Base-by-base conservation (phyloP, 306 rosid species). In the Medicago lupulina region DNA sequence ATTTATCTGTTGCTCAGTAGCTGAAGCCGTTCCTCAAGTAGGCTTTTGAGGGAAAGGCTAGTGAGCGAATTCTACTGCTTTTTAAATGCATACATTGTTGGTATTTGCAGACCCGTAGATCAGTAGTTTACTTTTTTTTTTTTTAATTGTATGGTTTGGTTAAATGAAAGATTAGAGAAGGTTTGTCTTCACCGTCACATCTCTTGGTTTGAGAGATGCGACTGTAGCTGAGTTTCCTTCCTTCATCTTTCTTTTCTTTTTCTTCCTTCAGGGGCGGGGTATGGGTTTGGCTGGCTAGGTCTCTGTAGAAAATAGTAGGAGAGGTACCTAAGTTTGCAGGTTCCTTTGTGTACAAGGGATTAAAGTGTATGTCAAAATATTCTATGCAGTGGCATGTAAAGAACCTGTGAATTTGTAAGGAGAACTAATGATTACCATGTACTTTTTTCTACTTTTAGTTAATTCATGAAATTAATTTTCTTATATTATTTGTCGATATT, bases 391-490 rank as follows among this genome's bases (percentile, higher is more conserved):
- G 58, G 57, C 41, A 67, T 77, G 83, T 73, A 68, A 74, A 73
- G 78, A 76, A 53, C 76, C 86, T 83, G 78, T 54, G 62, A 80
- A 77, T 64, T 78, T 67, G 77, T 62, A 25, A 60, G 76, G 80
- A 76, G 49, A 73, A 73, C 74, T 80, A 68, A 64, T 73, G 84
- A 67, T 38, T 68, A 54, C 75, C 58, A 39, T 77, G 82, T 77
- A 84, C 71, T 77, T 66, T 49, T 49, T 41, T 73, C 70, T 59
- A 23, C 62, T 69, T 69, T 17, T 54, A 50, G 77, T 55, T 73
- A 47, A 74, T 83, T 54, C 39, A 46, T 73, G 47, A 40, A 53
- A 77, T 64, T 60, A 68, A 14, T 41, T 51, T 75, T 74, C 54
- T 8, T 68, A 7, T 40, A 50, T 39, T 21, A 12, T 44, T 67